phyloP scores from a whole-genome alignment of 2,329 filamentous ascomycete genomes.

The Calonectria hawksworthii region DNA sequence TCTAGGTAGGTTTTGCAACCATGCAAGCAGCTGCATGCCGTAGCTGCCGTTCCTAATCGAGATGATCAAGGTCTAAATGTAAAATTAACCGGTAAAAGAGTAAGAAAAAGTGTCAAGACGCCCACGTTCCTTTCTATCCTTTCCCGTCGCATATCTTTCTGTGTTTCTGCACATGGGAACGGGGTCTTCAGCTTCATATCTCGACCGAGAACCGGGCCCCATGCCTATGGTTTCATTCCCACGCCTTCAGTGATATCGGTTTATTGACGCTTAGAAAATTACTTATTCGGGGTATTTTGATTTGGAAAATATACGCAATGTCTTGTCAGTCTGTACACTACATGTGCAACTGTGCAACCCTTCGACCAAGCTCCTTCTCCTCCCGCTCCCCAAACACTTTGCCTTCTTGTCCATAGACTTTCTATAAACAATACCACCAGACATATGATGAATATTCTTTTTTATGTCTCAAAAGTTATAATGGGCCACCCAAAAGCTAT shows the following conservation, averaged over 20 bases:
- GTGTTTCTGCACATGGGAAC: neutral
- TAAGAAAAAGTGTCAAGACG: neutral
- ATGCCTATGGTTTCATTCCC: neutral
- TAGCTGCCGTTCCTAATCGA: neutral
- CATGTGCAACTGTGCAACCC: too few species aligned
- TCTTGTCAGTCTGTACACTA: too few species aligned
- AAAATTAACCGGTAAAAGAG: neutral
- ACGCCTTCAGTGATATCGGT: too few species aligned
- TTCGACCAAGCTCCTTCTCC: too few species aligned
- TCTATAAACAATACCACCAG: neutral
- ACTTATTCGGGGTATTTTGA: too few species aligned
- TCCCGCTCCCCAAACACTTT: too few species aligned
- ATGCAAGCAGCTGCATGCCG: neutral
- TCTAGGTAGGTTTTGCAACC: neutral
- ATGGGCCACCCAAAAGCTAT: neutral
- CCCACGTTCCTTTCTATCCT: accelerated
- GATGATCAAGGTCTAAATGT: neutral
- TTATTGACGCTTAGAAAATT: too few species aligned
- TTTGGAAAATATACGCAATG: too few species aligned
- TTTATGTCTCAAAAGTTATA: neutral
- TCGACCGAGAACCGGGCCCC: neutral
- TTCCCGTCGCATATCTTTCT: neutral
- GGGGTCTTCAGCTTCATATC: neutral
- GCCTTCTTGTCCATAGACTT: neutral
- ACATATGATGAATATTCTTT: neutral